Evolutionary conservation across 495 filamentous ascomycete genomes (phyloP).

Genomic region (Echria macrotheca): DNA sequence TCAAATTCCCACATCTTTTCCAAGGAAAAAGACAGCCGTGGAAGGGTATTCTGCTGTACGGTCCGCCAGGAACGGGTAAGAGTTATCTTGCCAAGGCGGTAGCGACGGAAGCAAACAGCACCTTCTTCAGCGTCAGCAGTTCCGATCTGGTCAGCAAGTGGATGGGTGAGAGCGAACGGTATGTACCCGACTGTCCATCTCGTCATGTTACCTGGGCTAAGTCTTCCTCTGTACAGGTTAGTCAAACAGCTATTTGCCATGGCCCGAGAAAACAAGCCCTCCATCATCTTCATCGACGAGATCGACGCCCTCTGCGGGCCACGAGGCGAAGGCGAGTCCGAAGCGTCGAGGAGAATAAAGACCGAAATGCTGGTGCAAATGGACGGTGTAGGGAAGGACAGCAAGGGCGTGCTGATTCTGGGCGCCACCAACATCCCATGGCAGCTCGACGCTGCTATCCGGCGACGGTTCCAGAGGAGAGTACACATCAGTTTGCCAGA

Average conservation of each 20-base stretch:
- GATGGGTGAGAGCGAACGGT: slow-evolving; percentile 99
- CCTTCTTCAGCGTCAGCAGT: slow-evolving; percentile 98
- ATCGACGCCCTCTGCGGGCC: slow-evolving; percentile 96
- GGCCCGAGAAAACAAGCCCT: slow-evolving; percentile 96
- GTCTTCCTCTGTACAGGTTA: slow-evolving; percentile 49
- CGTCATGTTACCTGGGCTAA: neutral
- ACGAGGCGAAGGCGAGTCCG: slow-evolving; percentile 93
- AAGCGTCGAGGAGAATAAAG: slow-evolving; percentile 95
- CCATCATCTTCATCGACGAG: slow-evolving; percentile 99
- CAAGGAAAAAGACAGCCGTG: slow-evolving; percentile 95
- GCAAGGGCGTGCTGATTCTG: slow-evolving; percentile 86
- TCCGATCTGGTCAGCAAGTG: slow-evolving; percentile 96
- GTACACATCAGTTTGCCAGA: slow-evolving; percentile 95
- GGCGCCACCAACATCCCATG: slow-evolving; percentile 98
- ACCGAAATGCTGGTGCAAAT: slow-evolving; percentile 98
- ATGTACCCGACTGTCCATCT: slow-evolving; percentile 20
- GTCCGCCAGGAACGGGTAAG: slow-evolving; percentile 95
- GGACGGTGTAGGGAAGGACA: slow-evolving; percentile 96
- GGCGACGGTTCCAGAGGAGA: slow-evolving; percentile 90
- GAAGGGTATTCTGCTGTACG: slow-evolving; percentile 96
- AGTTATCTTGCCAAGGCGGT: slow-evolving; percentile 95
- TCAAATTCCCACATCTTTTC: slow-evolving; percentile 97
- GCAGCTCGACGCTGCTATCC: slow-evolving; percentile 97
- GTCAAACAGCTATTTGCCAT: slow-evolving; percentile 97
- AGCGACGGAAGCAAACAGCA: slow-evolving; percentile 96